phyloP scores from a whole-genome alignment of 129 eudicot species.

The Ambrosia artemisiifolia region DNA sequence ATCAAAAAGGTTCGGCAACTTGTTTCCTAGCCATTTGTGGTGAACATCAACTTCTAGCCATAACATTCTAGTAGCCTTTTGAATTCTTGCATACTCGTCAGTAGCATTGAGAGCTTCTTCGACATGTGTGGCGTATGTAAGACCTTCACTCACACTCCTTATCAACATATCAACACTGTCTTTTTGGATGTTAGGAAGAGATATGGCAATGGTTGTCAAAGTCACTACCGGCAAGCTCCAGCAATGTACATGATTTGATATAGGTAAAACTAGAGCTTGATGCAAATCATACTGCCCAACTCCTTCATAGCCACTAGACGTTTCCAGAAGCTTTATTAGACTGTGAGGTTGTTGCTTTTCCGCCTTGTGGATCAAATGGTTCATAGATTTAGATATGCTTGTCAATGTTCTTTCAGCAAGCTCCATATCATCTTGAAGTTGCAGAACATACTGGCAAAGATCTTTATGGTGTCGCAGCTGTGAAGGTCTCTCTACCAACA shows the following conservation, averaged over 20 bases:
- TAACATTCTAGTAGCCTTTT: background rate
- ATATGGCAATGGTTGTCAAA: background rate
- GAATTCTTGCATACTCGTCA: background rate
- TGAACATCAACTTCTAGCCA: conserved; percentile 4
- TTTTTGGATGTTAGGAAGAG: background rate
- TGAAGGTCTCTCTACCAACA: background rate
- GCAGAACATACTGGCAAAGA: conserved; percentile 2
- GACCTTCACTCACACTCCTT: conserved; percentile 15
- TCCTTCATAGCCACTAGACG: background rate
- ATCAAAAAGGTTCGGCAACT: background rate
- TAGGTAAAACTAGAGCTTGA: background rate
- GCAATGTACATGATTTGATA: background rate
- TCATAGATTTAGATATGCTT: background rate
- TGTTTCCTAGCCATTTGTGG: background rate
- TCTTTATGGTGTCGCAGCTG: background rate
- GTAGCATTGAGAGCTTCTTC: background rate
- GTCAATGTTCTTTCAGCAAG: background rate
- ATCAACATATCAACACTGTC: background rate
- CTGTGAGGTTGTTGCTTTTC: conserved; percentile 4
- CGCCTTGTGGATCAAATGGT: background rate
- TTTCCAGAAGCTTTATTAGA: conserved; percentile 4
- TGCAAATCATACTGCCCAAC: background rate
- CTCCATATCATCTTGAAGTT: background rate
- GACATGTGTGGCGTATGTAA: background rate
- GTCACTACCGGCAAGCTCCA: background rate